These are phyloP conservation scores for Solanum lycopersicoides DNA, from an alignment of 257 asterid species.

Conservation along the genomic window DNA sequence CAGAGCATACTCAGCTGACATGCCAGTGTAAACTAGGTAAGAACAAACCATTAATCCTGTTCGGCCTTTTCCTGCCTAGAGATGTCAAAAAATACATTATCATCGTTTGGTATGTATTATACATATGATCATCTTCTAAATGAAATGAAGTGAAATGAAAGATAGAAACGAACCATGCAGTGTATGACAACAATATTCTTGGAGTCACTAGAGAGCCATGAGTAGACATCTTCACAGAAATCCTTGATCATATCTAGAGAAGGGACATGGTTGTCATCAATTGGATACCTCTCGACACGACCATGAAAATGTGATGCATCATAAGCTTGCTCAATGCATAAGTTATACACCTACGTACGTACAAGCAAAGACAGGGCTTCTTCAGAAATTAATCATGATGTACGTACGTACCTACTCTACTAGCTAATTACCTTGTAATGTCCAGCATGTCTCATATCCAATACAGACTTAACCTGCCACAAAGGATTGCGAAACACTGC, in stretches of 20 bases:
- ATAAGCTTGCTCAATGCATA: constrained; percentile 57
- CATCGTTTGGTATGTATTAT: not conserved
- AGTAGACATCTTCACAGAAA: constrained; percentile 67
- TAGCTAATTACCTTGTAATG: constrained; percentile 47
- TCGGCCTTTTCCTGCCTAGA: constrained; percentile 87
- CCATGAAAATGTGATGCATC: constrained; percentile 67
- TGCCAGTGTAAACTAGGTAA: constrained; percentile 57
- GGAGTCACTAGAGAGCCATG: constrained; percentile 64
- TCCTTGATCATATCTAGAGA: constrained; percentile 54
- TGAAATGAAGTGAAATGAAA: not conserved
- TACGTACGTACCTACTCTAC: not conserved
- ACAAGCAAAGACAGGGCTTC: not conserved
- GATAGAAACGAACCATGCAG: constrained; percentile 57
- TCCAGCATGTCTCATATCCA: constrained; percentile 63
- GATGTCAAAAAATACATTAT: not conserved
- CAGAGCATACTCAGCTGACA: constrained; percentile 68
- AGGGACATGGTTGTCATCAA: constrained; percentile 85
- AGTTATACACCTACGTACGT: constrained; percentile 47
- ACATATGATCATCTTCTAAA: no score
- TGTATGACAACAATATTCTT: constrained; percentile 70
- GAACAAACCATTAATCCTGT: constrained; percentile 77
- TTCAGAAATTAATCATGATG: not conserved
- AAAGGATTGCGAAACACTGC: constrained; percentile 77
- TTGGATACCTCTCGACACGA: constrained; percentile 62
- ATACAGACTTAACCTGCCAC: constrained; percentile 77